Percentiles rank a stretch among this genome's conserved stretches.
Conservation (phyloP, 1,284 basidiomycete genomes). For the Trichosporon sp. region DNA sequence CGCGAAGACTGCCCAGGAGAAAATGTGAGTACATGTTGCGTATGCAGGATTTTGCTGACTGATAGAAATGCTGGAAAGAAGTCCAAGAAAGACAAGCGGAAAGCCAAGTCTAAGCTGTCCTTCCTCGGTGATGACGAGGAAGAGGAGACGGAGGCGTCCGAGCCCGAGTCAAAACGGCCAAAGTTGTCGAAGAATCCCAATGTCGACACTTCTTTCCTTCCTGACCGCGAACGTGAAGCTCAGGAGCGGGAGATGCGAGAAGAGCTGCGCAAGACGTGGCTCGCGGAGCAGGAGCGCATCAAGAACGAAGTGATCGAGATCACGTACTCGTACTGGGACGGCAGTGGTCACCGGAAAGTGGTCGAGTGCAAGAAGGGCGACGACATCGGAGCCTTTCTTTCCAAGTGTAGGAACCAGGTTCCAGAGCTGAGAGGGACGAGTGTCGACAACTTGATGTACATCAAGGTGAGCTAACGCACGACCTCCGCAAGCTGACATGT, state of each 20-base stretch:
- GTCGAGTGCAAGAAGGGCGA: slow-evolving; percentile 99
- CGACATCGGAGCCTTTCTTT: slow-evolving; percentile 77
- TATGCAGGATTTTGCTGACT: slow-evolving; percentile 9
- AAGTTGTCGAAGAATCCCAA: slow-evolving; percentile 91
- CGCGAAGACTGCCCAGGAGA: slow-evolving; percentile 53
- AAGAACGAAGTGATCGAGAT: slow-evolving; percentile 44
- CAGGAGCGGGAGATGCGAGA: slow-evolving; percentile 82
- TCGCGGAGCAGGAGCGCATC: slow-evolving; percentile 63
- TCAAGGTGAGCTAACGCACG: slow-evolving; percentile 62
- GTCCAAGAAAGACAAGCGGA: slow-evolving; percentile 81
- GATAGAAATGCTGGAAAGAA: slow-evolving; percentile 51
- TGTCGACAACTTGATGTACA: slow-evolving; percentile 97
- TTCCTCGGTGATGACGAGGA: slow-evolving; percentile 75
- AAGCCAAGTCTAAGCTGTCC: slow-evolving; percentile 83
- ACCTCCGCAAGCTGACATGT: not conserved
- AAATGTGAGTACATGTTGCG: slow-evolving; percentile 22
- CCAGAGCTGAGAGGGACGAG: slow-evolving; percentile 83
- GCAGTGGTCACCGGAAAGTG: slow-evolving; percentile 89
- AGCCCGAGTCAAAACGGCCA: slow-evolving; percentile 7
- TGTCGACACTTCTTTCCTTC: slow-evolving; percentile 97
- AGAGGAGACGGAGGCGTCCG: slow-evolving; percentile 16
- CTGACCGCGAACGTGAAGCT: slow-evolving; percentile 92
- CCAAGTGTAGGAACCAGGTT: slow-evolving; percentile 88
- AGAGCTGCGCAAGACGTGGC: slow-evolving; percentile 82
- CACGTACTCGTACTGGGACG: slow-evolving; percentile 96